A percentile compares a stretch with the other conserved stretches of the same genome.
phyloP scores from a whole-genome alignment of 495 filamentous ascomycete species.

The Lepraria neglecta region DNA sequence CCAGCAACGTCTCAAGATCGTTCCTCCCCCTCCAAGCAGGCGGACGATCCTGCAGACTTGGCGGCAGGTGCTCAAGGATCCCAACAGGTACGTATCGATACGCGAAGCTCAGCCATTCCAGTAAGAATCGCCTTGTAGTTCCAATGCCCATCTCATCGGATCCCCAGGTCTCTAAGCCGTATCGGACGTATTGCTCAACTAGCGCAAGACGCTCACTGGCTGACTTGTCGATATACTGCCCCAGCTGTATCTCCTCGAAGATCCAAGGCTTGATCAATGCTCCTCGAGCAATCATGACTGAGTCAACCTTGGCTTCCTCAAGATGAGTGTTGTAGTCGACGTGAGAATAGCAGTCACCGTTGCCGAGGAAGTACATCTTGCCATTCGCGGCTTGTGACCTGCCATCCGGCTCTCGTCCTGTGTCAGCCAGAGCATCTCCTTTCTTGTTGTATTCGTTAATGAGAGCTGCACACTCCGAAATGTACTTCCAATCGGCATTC shows the following conservation, averaged over 20 bases:
- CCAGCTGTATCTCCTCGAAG: constrained; percentile 87
- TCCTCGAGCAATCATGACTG: constrained; percentile 54
- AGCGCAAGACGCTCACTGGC: constrained; percentile 78
- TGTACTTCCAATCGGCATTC: constrained; percentile 86
- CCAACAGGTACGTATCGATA: constrained; percentile 87
- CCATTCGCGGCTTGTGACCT: constrained; percentile 48
- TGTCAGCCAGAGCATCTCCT: constrained; percentile 60
- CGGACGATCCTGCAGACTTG: constrained; percentile 77
- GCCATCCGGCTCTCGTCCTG: constrained; percentile 65
- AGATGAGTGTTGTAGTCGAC: constrained; percentile 77
- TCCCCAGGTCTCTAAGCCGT: constrained; percentile 90
- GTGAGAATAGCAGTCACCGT: constrained; percentile 94
- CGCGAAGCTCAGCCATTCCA: constrained; percentile 93
- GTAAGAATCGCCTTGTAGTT: constrained; percentile 77
- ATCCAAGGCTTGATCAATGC: constrained; percentile 82
- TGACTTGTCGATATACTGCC: constrained; percentile 92
- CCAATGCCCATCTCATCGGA: constrained; percentile 89
- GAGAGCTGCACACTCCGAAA: constrained; percentile 78
- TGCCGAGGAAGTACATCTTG: constrained; percentile 84
- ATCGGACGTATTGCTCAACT: constrained; percentile 79
- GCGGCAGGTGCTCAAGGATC: constrained; percentile 78
- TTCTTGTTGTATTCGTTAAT: constrained; percentile 69
- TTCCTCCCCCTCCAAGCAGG: constrained; percentile 75
- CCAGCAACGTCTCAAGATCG: constrained; percentile 86
- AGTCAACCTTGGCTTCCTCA: constrained; percentile 62